A percentile compares a stretch with the other conserved stretches of the same genome.
Conservation (phyloP, 192 early-diverging fungal species). For the Rhizophagus clarus region DNA sequence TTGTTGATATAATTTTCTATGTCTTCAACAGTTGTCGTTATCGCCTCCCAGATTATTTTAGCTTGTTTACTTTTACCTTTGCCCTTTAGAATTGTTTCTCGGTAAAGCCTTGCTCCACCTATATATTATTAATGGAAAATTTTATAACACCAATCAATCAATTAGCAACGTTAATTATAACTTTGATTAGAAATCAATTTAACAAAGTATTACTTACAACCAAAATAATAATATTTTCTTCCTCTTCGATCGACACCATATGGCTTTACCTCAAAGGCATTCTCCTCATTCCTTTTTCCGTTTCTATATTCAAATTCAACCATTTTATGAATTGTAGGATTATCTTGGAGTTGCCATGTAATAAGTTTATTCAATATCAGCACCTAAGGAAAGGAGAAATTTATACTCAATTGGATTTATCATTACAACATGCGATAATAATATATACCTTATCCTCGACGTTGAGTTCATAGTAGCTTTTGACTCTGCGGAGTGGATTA, state of each 20-base stretch:
- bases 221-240: constrained; percentile 25
- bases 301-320: constrained; percentile 24
- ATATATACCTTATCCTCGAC: constrained; percentile 18
- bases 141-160: too few species aligned
- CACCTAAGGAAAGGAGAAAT: neutral
- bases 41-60: neutral
- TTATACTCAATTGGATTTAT: too few species aligned
- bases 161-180: neutral
- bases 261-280: neutral
- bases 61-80: neutral
- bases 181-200: neutral
- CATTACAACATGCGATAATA: neutral
- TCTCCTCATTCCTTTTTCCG: constrained; percentile 8
- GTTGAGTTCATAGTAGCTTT: constrained; percentile 27
- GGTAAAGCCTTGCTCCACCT: constrained; percentile 21
- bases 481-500: constrained; percentile 25
- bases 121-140: neutral
- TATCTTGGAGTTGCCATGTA: constrained; percentile 27
- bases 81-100: neutral
- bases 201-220: constrained; percentile 9
- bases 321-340: neutral
- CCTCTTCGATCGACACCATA: constrained; percentile 11
- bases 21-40: constrained; percentile 21
- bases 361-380: constrained; percentile 22
- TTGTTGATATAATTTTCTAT: constrained; percentile 13